phyloP scores from a whole-genome alignment of 208 protist species.

The Crithidia thermophila region DNA sequence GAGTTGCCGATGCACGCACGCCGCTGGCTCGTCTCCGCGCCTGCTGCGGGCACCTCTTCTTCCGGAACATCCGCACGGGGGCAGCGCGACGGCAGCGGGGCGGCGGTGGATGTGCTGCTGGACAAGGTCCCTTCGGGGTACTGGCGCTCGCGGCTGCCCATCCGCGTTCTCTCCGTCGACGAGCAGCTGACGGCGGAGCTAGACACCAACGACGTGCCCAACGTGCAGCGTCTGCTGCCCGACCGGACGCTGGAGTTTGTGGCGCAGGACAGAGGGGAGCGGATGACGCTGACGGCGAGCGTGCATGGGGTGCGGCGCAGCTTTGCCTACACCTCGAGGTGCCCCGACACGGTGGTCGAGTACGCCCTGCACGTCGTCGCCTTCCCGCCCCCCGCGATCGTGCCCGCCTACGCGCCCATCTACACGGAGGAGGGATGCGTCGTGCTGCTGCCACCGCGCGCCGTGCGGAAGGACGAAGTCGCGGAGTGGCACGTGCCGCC shows the following conservation, averaged over 20 bases:
- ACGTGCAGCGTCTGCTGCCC: conserved; percentile 57
- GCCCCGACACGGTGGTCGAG: conserved; percentile 67
- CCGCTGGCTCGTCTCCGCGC: conserved; percentile 49
- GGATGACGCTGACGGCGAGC: conserved; percentile 16
- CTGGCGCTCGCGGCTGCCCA: conserved; percentile 48
- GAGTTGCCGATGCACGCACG: conserved; percentile 78
- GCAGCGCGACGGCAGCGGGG: neutral
- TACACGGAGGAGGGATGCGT: conserved; percentile 86
- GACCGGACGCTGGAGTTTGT: conserved; percentile 72
- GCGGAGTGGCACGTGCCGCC: conserved; percentile 52
- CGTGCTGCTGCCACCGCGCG: conserved; percentile 54
- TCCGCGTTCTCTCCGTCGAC: conserved; percentile 60
- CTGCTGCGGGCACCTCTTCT: conserved; percentile 12
- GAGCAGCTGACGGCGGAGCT: conserved; percentile 46
- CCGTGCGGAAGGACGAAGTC: conserved; percentile 71
- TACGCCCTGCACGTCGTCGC: conserved; percentile 59
- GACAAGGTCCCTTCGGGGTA: conserved; percentile 34
- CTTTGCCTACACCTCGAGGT: conserved; percentile 58
- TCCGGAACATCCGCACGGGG: neutral
- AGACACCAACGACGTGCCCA: conserved; percentile 72
- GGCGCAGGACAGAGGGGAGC: conserved; percentile 68
- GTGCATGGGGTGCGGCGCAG: neutral
- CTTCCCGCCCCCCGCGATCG: conserved; percentile 47
- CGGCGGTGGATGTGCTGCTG: conserved; percentile 1
- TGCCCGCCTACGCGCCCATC: conserved; percentile 53